Conservation (phyloP, 164 flowering plant genomes). For the Macadamia integrifolia region DNA sequence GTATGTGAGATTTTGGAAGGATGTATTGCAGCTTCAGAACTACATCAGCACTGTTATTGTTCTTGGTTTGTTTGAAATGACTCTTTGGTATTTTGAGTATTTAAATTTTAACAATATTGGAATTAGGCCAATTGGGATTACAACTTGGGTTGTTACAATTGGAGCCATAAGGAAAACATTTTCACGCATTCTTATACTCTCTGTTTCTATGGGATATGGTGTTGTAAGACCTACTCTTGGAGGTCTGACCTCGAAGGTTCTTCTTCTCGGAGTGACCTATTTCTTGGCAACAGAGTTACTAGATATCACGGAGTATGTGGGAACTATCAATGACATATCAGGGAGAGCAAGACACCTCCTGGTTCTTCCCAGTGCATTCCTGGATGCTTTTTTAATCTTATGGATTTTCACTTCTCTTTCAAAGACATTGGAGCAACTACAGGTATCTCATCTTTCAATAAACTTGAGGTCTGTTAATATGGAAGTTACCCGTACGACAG, state of each 20-base stretch:
- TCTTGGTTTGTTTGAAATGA: constrained; percentile 97
- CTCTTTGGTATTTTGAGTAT: constrained; percentile 94
- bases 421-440: constrained; percentile 83
- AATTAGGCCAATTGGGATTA: constrained; percentile 75
- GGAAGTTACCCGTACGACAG: no score
- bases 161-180: constrained; percentile 79
- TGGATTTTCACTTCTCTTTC: constrained; percentile 98
- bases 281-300: constrained; percentile 88
- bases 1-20: constrained; percentile 93
- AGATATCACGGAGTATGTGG: constrained; percentile 90
- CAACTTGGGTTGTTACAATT: constrained; percentile 93
- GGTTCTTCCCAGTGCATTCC: constrained; percentile 85
- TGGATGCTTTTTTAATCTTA: constrained; percentile 94
- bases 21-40: constrained; percentile 80
- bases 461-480: neutral
- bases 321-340: constrained; percentile 80
- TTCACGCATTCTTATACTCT: constrained; percentile 75
- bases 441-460: constrained; percentile 44
- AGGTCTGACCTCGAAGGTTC: constrained; percentile 90
- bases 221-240: constrained; percentile 97
- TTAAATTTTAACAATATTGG: constrained; percentile 85
- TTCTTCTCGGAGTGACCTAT: constrained; percentile 92
- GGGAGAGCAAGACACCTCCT: constrained; percentile 86
- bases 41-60: constrained; percentile 87
- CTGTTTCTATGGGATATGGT: constrained; percentile 97